Evolutionary conservation across 2,329 filamentous ascomycete species (phyloP).

Genomic region (Samsoniella hepiali): DNA sequence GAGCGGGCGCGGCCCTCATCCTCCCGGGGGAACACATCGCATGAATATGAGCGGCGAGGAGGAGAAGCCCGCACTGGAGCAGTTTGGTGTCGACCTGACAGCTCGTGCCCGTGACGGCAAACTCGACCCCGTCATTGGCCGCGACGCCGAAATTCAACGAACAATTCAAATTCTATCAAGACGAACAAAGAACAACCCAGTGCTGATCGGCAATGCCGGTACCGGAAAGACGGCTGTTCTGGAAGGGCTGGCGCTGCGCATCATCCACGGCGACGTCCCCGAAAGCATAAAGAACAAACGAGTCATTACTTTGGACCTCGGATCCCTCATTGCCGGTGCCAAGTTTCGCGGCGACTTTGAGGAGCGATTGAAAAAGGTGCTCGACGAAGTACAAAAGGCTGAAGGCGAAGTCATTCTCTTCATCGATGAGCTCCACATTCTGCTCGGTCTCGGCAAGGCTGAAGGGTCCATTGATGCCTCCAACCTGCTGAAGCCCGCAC

Average conservation of each 20-base stretch:
- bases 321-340: slow-evolving; percentile 89
- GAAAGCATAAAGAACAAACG: slow-evolving; percentile 94
- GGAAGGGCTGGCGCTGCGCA: slow-evolving; percentile 84
- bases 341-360: slow-evolving; percentile 97
- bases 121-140: slow-evolving; percentile 91
- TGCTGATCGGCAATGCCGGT: slow-evolving; percentile 86
- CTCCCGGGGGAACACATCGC: slow-evolving; percentile 86
- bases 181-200: slow-evolving; percentile 93
- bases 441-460: slow-evolving; percentile 88
- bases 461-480: slow-evolving; percentile 96
- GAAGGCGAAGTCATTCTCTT: slow-evolving; percentile 90
- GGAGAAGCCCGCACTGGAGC: slow-evolving; percentile 83
- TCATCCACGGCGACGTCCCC: slow-evolving; percentile 88
- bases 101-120: slow-evolving; percentile 81
- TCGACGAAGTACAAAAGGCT: slow-evolving; percentile 87
- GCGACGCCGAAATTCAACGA: slow-evolving; percentile 86
- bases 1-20: slow-evolving; percentile 75
- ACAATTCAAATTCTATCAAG: slow-evolving; percentile 92
- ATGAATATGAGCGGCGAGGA: slow-evolving; percentile 79
- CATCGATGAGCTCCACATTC: slow-evolving; percentile 88
- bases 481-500: slow-evolving; percentile 87
- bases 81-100: slow-evolving; percentile 89
- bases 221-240: slow-evolving; percentile 93
- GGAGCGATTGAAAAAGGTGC: slow-evolving; percentile 83
- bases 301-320: slow-evolving; percentile 83